Evolutionary conservation across 2,329 filamentous ascomycete genomes (phyloP).

Genomic region (Fusarium oxysporum): DNA sequence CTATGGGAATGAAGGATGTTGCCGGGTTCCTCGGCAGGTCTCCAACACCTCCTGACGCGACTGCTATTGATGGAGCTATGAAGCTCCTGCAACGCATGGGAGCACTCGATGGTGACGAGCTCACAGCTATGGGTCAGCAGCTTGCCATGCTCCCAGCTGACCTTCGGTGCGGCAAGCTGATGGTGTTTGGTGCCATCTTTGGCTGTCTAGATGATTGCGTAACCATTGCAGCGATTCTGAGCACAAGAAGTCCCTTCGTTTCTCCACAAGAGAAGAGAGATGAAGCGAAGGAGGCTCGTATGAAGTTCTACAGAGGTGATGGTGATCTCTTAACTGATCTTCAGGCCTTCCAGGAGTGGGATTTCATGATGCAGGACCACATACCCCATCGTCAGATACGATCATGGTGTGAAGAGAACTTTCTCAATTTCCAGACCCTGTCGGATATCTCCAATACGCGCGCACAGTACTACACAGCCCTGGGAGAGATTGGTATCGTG

Average conservation of each 20-base stretch:
- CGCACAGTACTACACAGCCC: slow-evolving; percentile 84
- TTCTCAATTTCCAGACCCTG: slow-evolving; percentile 84
- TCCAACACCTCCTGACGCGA: slow-evolving; percentile 86
- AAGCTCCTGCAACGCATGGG: slow-evolving; percentile 85
- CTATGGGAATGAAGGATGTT: slow-evolving; percentile 91
- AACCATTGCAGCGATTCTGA: slow-evolving; percentile 92
- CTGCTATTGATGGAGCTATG: slow-evolving; percentile 88
- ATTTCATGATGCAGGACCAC: slow-evolving; percentile 70
- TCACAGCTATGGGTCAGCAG: slow-evolving; percentile 92
- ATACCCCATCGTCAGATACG: slow-evolving; percentile 72
- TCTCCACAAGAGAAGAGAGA: slow-evolving; percentile 86
- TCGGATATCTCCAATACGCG: slow-evolving; percentile 89
- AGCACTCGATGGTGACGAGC: slow-evolving; percentile 83
- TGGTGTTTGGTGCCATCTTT: slow-evolving; percentile 95
- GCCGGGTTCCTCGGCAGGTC: slow-evolving; percentile 84
- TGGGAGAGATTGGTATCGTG: slow-evolving; percentile 88
- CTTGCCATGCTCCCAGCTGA: slow-evolving; percentile 96
- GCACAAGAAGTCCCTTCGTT: slow-evolving; percentile 86
- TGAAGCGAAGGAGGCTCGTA: slow-evolving; percentile 80
- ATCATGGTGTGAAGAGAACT: slow-evolving; percentile 86
- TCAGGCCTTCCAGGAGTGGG: slow-evolving; percentile 85
- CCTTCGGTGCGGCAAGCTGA: slow-evolving; percentile 90
- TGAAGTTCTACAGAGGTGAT: slow-evolving; percentile 79
- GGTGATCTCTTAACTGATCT: slow-evolving; percentile 92
- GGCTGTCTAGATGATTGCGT: slow-evolving; percentile 90